A percentile compares a stretch with the other conserved stretches of the same genome.
Evolutionary conservation across 23 red algal species (phyloP).

Genomic region (Gracilaria gracilis): DNA sequence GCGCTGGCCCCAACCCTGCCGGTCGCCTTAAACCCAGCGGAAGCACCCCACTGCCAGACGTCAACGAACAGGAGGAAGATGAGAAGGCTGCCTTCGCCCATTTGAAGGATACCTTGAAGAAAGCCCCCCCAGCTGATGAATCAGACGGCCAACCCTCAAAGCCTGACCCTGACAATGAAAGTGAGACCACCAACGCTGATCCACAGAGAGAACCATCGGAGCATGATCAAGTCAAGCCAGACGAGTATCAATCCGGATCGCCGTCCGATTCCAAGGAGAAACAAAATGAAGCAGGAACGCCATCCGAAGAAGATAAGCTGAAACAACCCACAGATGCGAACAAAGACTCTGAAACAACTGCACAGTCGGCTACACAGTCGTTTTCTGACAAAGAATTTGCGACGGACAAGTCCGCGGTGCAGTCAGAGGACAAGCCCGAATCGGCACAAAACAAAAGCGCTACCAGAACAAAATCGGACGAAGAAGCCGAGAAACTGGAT

Average conservation of each 20-base stretch:
- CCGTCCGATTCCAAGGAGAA: neutral
- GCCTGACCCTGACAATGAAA: neutral
- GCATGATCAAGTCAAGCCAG: neutral
- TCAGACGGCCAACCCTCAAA: neutral
- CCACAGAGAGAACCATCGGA: neutral
- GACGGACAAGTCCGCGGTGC: neutral
- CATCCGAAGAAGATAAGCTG: neutral
- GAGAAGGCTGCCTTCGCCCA: constrained; percentile 12
- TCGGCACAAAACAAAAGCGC: neutral
- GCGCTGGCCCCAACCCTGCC: constrained; percentile 69
- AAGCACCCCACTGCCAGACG: constrained; percentile 38
- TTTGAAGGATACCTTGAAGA: constrained; percentile 34
- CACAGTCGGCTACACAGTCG: neutral
- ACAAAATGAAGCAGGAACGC: neutral
- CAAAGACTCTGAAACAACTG: neutral
- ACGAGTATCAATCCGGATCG: neutral
- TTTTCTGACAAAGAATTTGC: neutral
- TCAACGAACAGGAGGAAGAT: neutral
- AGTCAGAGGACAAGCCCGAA: neutral
- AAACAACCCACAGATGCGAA: neutral
- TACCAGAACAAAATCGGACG: neutral
- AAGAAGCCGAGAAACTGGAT: neutral
- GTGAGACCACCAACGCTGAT: neutral
- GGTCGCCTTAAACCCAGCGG: constrained; percentile 66
- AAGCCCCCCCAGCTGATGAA: neutral